Evolutionary conservation across 345 rosid genomes (phyloP), one percentile per base, ranked within the genome.

Genomic region (Sisymbrium altissimum): DNA sequence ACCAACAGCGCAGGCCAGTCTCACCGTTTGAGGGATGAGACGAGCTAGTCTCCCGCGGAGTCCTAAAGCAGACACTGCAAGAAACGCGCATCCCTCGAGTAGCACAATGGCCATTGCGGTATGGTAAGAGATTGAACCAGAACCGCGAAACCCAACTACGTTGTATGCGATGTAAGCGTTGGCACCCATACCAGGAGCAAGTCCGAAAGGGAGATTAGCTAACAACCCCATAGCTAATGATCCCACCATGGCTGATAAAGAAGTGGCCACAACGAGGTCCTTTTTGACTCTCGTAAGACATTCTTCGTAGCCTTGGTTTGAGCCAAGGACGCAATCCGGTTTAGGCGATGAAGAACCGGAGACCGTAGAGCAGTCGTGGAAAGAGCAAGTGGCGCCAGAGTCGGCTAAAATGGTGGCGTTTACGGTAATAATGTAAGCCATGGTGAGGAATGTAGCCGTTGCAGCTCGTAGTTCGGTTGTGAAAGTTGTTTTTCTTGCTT

Each of bases 141-240:
- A 87, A 10, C 97, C 96, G 64, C 84, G 97, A 67, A 83, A 91
- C 5, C 97, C 98, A 23, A 94, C 87, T 11, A 88, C 56, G 80
- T 91, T 89, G 70, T 91, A 94, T 11, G 97, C 86, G 54, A 87
- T 55, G 75, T 88, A 91, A 63, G 97, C 93, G 33, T 91, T 89
- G 0, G 95, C 80, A 25, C 98, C 98, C 98, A 94, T 94, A 4
- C 84, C 96, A 0, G 98, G 97, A 70, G 98, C 98, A 71, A 91
- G 73, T 6, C 86, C 96, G 10, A 94, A 73, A 41, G 98, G 98
- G 43, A 91, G 80, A 66, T 94, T 94, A 61, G 97, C 91, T 9
- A 88, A 36, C 3, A 88, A 19, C 4, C 98, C 97, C 98, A 91
- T 89, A 5, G 91, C 90, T 21, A 93, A 56, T 0, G 90, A 91